Conservation (phyloP, 192 early-diverging fungal species). For the Geranomyces michiganensis region DNA sequence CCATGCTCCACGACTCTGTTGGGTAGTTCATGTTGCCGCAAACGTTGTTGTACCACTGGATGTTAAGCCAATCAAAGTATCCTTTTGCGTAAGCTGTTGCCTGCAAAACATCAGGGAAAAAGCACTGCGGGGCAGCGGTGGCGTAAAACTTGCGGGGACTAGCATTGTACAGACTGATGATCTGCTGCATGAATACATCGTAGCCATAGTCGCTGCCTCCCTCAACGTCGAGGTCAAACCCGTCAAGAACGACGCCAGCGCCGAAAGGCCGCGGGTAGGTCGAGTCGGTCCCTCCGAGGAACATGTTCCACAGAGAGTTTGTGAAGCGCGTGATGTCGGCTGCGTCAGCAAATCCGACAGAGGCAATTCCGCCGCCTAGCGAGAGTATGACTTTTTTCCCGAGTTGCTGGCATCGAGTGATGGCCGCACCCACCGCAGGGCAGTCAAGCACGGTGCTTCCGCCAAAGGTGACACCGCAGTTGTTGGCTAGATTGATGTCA, state of each 20-base stretch:
- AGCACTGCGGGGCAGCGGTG: conserved; percentile 29
- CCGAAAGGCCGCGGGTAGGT: conserved; percentile 34
- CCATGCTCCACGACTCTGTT: conserved; percentile 12
- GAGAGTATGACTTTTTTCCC: conserved; percentile 37
- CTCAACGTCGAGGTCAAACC: conserved; percentile 41
- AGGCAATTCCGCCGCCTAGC: conserved; percentile 35
- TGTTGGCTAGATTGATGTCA: conserved; percentile 36
- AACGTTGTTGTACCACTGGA: conserved; percentile 33
- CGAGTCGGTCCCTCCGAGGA: conserved; percentile 33
- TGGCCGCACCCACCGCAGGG: conserved; percentile 22
- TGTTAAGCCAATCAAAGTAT: conserved; percentile 34
- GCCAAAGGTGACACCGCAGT: conserved; percentile 22
- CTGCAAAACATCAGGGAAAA: conserved; percentile 29
- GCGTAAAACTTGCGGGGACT: conserved; percentile 15
- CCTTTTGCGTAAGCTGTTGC: conserved; percentile 30
- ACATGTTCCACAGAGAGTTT: conserved; percentile 35
- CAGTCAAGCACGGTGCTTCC: conserved; percentile 23
- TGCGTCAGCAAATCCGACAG: conserved; percentile 34
- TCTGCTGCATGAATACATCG: conserved; percentile 20
- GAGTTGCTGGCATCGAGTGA: conserved; percentile 28
- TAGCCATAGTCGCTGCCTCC: conserved; percentile 28
- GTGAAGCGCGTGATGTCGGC: conserved; percentile 34
- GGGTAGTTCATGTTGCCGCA: conserved; percentile 28
- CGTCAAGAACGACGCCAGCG: conserved; percentile 31
- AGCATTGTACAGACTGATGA: conserved; percentile 9